phyloP scores from a whole-genome alignment of 2,329 filamentous ascomycete genomes.

The Neonectria ditissima region DNA sequence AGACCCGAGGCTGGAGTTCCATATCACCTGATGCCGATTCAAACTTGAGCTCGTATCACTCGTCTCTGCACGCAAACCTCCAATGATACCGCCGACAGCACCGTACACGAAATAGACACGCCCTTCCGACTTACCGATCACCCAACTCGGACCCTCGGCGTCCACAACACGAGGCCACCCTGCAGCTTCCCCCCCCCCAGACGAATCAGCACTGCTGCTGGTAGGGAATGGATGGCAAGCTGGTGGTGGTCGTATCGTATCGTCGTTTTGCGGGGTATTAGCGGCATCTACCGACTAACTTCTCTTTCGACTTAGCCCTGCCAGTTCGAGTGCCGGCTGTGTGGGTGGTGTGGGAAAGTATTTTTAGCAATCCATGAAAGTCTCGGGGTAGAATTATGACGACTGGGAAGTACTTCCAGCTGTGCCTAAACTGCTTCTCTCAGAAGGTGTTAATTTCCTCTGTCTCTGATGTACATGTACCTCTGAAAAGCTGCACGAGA shows the following conservation, averaged over 20 bases:
- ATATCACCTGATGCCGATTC: neutral
- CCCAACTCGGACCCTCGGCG: neutral
- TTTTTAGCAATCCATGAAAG: conserved; percentile 5
- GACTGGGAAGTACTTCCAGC: neutral
- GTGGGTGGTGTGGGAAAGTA: conserved; percentile 9
- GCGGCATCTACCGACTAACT: neutral
- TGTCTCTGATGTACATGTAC: too few species aligned
- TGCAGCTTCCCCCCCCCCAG: neutral
- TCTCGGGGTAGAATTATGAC: neutral
- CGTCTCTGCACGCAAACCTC: neutral
- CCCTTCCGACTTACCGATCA: neutral
- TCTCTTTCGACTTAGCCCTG: neutral
- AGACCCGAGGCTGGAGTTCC: neutral
- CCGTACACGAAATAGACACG: neutral
- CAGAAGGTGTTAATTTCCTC: too few species aligned
- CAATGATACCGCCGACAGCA: neutral
- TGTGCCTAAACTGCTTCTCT: neutral
- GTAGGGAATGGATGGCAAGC: neutral
- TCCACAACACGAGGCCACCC: neutral
- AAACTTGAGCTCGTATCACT: neutral
- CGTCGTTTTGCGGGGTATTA: conserved; percentile 7
- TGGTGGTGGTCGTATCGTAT: conserved; percentile 7
- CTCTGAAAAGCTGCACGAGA: neutral
- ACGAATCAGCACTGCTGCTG: neutral
- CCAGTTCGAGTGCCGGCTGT: neutral